A percentile compares a stretch with the other conserved stretches of the same genome.
Evolutionary conservation across 2,329 filamentous ascomycete genomes (phyloP).

Genomic region (Alternaria hordeiaustralica): DNA sequence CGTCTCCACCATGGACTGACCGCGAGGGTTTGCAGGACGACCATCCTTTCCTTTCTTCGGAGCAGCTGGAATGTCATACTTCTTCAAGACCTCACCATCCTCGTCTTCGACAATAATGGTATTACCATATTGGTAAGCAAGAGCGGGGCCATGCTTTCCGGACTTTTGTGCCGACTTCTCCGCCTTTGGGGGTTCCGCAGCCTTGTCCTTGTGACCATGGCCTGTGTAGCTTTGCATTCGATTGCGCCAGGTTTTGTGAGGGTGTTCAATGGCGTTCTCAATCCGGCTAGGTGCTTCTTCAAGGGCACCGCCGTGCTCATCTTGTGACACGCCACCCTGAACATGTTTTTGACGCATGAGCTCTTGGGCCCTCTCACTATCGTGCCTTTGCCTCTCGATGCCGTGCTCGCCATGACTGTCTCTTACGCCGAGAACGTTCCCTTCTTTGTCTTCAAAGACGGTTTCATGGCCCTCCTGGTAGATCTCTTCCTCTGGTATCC

Average conservation of each 20-base stretch:
- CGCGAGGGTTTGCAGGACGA: slow-evolving; percentile 39
- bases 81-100: slow-evolving; percentile 85
- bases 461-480: slow-evolving; percentile 82
- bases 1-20: slow-evolving; percentile 37
- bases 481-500: slow-evolving; percentile 62
- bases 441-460: slow-evolving; percentile 83
- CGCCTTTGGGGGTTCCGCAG: slow-evolving; percentile 36
- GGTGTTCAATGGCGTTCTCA: slow-evolving; percentile 45
- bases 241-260: slow-evolving; percentile 50
- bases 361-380: slow-evolving; percentile 58
- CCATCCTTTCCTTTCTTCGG: slow-evolving; percentile 41
- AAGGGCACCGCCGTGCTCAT: slow-evolving; percentile 55
- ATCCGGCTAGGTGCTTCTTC: slow-evolving; percentile 48
- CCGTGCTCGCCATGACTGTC: slow-evolving; percentile 54
- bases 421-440: slow-evolving; percentile 79
- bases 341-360: slow-evolving; percentile 61
- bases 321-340: slow-evolving; percentile 52
- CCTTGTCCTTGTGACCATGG: slow-evolving; percentile 48
- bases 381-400: slow-evolving; percentile 68
- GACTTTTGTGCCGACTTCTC: slow-evolving; percentile 45
- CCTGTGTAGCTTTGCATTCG: slow-evolving; percentile 57
- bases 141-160: slow-evolving; percentile 69
- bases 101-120: slow-evolving; percentile 90
- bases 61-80: slow-evolving; percentile 73
- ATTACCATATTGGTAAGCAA: slow-evolving; percentile 85